Base-by-base conservation (phyloP, 106 monocot genomes). In the Agapanthus africanus region DNA sequence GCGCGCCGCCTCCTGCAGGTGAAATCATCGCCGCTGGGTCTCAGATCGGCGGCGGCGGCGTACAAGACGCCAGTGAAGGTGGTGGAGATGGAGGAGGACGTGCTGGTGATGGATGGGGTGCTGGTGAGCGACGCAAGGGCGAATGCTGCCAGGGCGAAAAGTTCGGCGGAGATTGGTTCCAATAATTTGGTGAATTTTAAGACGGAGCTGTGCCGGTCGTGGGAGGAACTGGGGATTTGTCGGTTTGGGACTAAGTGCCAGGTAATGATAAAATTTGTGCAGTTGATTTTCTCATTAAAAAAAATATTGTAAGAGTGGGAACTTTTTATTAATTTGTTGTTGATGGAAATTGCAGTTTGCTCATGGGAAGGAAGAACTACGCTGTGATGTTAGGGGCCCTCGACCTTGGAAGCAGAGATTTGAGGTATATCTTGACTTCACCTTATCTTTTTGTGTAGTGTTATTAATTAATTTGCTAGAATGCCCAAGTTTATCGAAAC, bases 51-150 rank as follows among this genome's bases (percentile, higher is more conserved):
- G 21, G 9, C 56, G 56, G 30, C 56, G 56, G 4, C 26, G 47
- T 54, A 70, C 63, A 70, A 63, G 71, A 52, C 65, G 65, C 71
- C 77, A 26, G 40, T 71, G 65, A 65, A 36, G 67, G 47, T 73
- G 68, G 68, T 49, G 66, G 59, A 36, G 1, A 1, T 73, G 61
- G 73, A 68, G 78, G 78, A 73, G 73, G 78, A 73, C 37, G 78
- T 73, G 61, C 37, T 79, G 47, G 78, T 73, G 47, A 79, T 79
- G 73, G 79, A 78, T 54, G 72, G 72, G 37, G 73, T 78, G 11
- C 67, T 78, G 59, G 67, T 78, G 11, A 47, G 57, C 35, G 71
- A 71, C 11, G 7, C 71, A 7, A 47, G 23, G 37, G 4, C 72
- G 59, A 49, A 61, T 36, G n/a, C 6, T 16, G n/a, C n/a, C n/a